Evolutionary conservation across 176 grass and related monocot genomes (phyloP), one percentile per base, ranked within the genome.

Genomic region (Lolium perenne): DNA sequence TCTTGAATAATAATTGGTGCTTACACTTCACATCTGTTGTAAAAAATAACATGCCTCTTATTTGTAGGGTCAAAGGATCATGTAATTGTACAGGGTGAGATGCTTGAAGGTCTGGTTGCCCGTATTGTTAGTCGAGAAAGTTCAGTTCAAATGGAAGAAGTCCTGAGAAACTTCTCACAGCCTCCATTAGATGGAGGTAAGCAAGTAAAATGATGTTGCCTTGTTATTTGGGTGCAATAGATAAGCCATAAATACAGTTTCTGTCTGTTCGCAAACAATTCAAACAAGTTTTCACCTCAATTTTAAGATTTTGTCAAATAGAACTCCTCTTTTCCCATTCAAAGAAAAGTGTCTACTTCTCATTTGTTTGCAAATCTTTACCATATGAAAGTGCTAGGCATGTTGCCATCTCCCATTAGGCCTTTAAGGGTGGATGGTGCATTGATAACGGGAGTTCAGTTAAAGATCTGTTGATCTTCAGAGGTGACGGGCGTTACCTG

Each of bases 41-140:
- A 74, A 65, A 64, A 53, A 13, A 17, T 64, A 80, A 79, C 45
- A 66, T 29, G 8, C 45, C 1, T 10, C 8, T 70, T 2, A 41
- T 60, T 61, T 90, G 22, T 82, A 98, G 93, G 91, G 21, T 95
- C 95, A 60, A 95, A 95, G 90, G 93, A 95, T 89, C 95, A 98
- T 74, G 69, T 93, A 85, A 81, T 89, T 43, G 90, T 98, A 47
- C 95, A 98, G 83, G 95, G 95, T 78, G 95, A 95, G 84, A 94
- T 98, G 54, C 86, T 98, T 79, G 95, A 98, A 94, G 95, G 95
- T 80, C 80, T 98, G 77, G 95, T 98, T 86, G 95, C 95, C 41
- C 91, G 95, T 79, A 69, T 95, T 77, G 95, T 98, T 21, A 89
- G 83, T 64, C 63, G 51, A 86, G 80, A 94, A 86, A 98, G 95